Evolutionary conservation across 306 rosid species (phyloP), one percentile per base, ranked within the genome.

Genomic region (Benincasa hispida): DNA sequence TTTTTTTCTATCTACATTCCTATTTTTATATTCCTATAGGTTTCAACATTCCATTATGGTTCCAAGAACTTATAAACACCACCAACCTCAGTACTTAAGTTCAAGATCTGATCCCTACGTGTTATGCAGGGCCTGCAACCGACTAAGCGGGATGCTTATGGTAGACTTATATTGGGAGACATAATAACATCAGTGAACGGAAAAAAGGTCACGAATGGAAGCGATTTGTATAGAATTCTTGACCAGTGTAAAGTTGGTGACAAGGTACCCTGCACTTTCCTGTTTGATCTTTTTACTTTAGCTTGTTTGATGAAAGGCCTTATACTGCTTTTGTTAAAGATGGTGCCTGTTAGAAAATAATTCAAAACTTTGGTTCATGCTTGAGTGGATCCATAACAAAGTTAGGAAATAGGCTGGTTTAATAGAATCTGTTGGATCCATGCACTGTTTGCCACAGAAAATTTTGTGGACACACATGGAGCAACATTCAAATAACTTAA

Each of bases 201-300:
- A 25, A 87, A 72, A 75, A 95, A 90, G 86, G 90, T 95, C 65
- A 37, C 91, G 17, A 90, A 86, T 77, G 99, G 98, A 79, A 95
- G 99, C 65, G 99, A 95, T 79, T 85, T 92, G 88, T 95, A 95
- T 86, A 89, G 99, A 92, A 87, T 90, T 87, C 96, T 95, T 74
- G 99, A 95, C 82, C 97, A 95, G 82, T 95, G 96, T 75, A 84
- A 92, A 83, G 98, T 95, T 57, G 98, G 96, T n/a, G 99, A 95
- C 1, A 86, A 87, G 98, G 99, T 92, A 89, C 5, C 61, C 78
- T 54, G 10, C n/a, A 24, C 32, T 74, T 41, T 10, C 61, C 54
- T 8, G 1, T 62, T 35, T 18, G 21, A 28, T 63, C 18, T 34
- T 30, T 61, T 42, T 69, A 19, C 62, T 53, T 11, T 34, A 61